Conservation (phyloP, 2,329 filamentous ascomycete species). For the Aspergillus chevalieri region DNA sequence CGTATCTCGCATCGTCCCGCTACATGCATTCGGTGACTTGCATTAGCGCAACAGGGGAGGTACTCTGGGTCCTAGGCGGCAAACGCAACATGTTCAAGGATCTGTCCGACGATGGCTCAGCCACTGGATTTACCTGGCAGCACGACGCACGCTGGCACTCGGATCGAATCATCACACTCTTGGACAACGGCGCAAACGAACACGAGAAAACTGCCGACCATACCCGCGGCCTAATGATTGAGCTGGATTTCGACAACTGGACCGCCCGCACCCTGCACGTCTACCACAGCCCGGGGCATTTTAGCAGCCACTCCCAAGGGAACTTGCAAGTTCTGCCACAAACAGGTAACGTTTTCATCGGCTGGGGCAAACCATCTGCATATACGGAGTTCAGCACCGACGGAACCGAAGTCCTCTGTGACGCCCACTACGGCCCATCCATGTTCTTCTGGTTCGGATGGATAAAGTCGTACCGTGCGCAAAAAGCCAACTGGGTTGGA, state of each 20-base stretch:
- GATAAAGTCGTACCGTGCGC: slow-evolving; percentile 52
- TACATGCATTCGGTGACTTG: slow-evolving; percentile 30
- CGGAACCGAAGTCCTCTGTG: slow-evolving; percentile 17
- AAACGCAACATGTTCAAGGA: slow-evolving; percentile 24
- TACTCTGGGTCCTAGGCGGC: slow-evolving; percentile 24
- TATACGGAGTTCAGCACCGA: slow-evolving; percentile 41
- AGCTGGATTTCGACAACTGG: slow-evolving; percentile 42
- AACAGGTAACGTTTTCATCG: slow-evolving; percentile 43
- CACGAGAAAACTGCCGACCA: slow-evolving; percentile 7
- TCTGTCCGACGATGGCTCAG: slow-evolving; percentile 12
- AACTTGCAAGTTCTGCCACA: slow-evolving; percentile 12
- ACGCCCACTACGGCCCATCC: slow-evolving; percentile 38
- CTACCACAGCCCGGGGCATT: slow-evolving; percentile 9
- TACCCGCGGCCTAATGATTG: slow-evolving; percentile 17
- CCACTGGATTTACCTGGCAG: slow-evolving; percentile 23
- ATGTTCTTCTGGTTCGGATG: slow-evolving; percentile 41
- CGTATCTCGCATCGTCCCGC: slow-evolving; percentile 39
- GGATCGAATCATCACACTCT: slow-evolving; percentile 15
- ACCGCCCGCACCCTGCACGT: slow-evolving; percentile 34
- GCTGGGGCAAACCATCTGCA: slow-evolving; percentile 47
- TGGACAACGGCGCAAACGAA: slow-evolving; percentile 21
- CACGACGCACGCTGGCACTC: slow-evolving; percentile 26
- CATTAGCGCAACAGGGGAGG: slow-evolving; percentile 14
- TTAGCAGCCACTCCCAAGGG: slow-evolving; percentile 9
- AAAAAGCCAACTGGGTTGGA: slow-evolving; percentile 50